Conservation (phyloP, 2,329 filamentous ascomycete genomes). For the Coniosporium uncinatum region DNA sequence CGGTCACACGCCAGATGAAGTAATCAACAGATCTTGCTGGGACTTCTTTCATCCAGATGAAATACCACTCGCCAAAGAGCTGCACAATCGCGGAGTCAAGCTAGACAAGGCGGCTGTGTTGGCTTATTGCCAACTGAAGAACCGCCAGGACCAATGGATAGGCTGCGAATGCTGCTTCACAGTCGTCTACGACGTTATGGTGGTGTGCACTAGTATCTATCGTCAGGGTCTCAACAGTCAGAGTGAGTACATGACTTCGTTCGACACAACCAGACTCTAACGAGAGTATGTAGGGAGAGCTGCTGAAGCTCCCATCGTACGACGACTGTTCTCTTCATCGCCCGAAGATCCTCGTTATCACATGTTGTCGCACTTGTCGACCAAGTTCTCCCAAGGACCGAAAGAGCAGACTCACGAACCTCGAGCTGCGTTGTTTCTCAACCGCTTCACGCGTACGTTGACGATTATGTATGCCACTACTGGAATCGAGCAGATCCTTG, state of each 20-base stretch:
- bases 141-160: constrained; percentile 65
- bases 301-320: constrained; percentile 70
- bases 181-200: constrained; percentile 81
- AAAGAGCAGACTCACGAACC: constrained; percentile 63
- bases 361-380: constrained; percentile 81
- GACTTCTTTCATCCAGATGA: constrained; percentile 85
- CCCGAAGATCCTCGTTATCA: constrained; percentile 82
- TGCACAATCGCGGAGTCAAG: constrained; percentile 67
- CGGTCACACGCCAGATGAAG: constrained; percentile 71
- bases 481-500: constrained; percentile 69
- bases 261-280: background rate
- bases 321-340: constrained; percentile 75
- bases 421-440: constrained; percentile 78
- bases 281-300: constrained; percentile 56
- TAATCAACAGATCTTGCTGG: constrained; percentile 73
- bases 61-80: constrained; percentile 64
- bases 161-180: constrained; percentile 88
- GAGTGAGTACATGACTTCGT: constrained; percentile 48
- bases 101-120: constrained; percentile 84
- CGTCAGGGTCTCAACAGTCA: constrained; percentile 62
- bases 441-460: constrained; percentile 77
- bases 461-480: constrained; percentile 85
- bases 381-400: constrained; percentile 60
- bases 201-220: constrained; percentile 80
- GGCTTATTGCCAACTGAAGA: constrained; percentile 69